Evolutionary conservation across 1,284 basidiomycete species (phyloP).

Genomic region (Malassezia vespertilionis): DNA sequence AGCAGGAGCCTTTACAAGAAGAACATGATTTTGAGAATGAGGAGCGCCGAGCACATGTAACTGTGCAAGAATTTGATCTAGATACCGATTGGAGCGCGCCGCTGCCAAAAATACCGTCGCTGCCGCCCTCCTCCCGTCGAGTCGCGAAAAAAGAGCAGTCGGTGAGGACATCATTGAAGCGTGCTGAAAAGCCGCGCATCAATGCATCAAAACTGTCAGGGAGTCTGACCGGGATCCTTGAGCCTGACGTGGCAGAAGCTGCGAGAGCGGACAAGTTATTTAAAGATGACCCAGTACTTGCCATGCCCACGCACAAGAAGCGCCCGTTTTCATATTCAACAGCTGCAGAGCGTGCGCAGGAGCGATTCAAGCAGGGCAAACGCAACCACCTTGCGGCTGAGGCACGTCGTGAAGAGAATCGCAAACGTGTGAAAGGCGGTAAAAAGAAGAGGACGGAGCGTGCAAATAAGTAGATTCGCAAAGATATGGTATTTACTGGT

Average conservation of each 20-base stretch:
- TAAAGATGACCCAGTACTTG: no score
- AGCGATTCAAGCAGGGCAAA: constrained; percentile 9
- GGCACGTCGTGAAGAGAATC: constrained; percentile 7
- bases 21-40: constrained; percentile 12
- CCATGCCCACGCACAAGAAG: not conserved
- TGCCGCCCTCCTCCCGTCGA: constrained; percentile 5
- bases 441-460: not conserved
- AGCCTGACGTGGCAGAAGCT: constrained; percentile 12
- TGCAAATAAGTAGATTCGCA: no score
- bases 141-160: not conserved
- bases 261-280: not conserved
- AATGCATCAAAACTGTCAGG: constrained; percentile 2
- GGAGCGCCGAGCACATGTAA: constrained; percentile 13
- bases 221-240: constrained; percentile 13
- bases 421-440: not conserved
- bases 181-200: not conserved
- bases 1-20: constrained; percentile 17
- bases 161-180: no score
- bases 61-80: constrained; percentile 10
- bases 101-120: not conserved
- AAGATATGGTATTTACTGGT: no score
- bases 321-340: constrained; percentile 1
- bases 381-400: constrained; percentile 13
- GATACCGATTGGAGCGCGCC: constrained; percentile 2
- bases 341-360: constrained; percentile 12